Conservation (phyloP, 2,329 filamentous ascomycete genomes). For the Eurotiales sp. region DNA sequence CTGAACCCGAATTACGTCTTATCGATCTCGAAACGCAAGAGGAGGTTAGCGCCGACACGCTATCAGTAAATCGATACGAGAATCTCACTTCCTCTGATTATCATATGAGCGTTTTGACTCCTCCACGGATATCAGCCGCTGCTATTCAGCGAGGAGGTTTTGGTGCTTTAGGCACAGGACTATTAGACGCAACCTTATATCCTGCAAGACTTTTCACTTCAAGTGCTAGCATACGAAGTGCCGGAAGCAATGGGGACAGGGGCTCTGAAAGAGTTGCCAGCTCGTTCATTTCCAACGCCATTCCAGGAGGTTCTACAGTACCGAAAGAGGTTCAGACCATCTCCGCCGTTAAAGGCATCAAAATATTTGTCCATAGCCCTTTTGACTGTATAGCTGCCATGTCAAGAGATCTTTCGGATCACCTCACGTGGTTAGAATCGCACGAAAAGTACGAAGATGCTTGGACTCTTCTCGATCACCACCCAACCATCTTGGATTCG, state of each 20-base stretch:
- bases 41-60: constrained; percentile 80
- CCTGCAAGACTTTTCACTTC: constrained; percentile 85
- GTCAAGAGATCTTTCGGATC: constrained; percentile 80
- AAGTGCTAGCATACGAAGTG: constrained; percentile 68
- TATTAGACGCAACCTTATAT: constrained; percentile 90
- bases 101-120: constrained; percentile 78
- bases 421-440: constrained; percentile 79
- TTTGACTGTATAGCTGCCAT: constrained; percentile 95
- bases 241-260: constrained; percentile 55
- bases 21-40: constrained; percentile 81
- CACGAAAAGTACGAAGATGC: constrained; percentile 77
- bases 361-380: constrained; percentile 93
- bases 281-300: constrained; percentile 55
- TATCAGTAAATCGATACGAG: constrained; percentile 83
- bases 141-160: constrained; percentile 68
- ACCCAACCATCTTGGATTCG: constrained; percentile 64
- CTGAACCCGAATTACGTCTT: constrained; percentile 82
- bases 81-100: constrained; percentile 85
- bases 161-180: constrained; percentile 67
- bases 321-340: constrained; percentile 46
- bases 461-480: constrained; percentile 83
- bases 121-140: constrained; percentile 63
- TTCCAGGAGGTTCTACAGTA: constrained; percentile 33
- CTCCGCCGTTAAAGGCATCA: constrained; percentile 56
- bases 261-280: constrained; percentile 48